phyloP scores from a whole-genome alignment of 2,329 filamentous ascomycete species.

The Nemania diffusa region DNA sequence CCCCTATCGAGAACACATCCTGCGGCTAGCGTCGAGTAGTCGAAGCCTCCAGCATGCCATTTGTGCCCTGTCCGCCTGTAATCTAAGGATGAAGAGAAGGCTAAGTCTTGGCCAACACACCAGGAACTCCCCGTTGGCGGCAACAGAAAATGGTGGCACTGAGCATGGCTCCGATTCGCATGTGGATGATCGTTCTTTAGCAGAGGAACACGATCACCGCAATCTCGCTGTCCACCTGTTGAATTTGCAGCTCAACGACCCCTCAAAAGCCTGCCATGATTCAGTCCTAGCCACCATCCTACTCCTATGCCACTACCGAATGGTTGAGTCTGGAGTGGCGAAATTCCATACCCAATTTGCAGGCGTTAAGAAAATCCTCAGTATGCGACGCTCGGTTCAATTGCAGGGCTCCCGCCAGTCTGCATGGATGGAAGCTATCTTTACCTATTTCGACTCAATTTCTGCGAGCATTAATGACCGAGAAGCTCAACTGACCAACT shows the following conservation, averaged over 20 bases:
- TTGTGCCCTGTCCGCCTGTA: conserved; percentile 88
- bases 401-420: conserved; percentile 72
- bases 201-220: conserved; percentile 86
- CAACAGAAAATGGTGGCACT: conserved; percentile 54
- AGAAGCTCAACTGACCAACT: conserved; percentile 80
- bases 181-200: conserved; percentile 71
- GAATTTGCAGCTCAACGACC: conserved; percentile 85
- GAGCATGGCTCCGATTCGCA: conserved; percentile 60
- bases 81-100: conserved; percentile 84
- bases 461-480: conserved; percentile 92
- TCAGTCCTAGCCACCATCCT: conserved; percentile 88
- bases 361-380: conserved; percentile 89
- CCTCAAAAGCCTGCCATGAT: conserved; percentile 79
- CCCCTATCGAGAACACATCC: conserved; percentile 84
- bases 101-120: conserved; percentile 68
- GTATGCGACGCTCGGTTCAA: conserved; percentile 71
- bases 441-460: conserved; percentile 94
- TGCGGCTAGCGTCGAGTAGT: conserved; percentile 80
- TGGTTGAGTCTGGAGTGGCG: conserved; percentile 91
- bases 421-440: conserved; percentile 91
- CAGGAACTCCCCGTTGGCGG: conserved; percentile 61
- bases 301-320: conserved; percentile 89
- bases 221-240: conserved; percentile 82
- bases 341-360: conserved; percentile 95
- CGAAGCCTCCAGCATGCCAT: conserved; percentile 92